phyloP scores from a whole-genome alignment of 164 flowering plant species.

The Vitis rotundifolia region DNA sequence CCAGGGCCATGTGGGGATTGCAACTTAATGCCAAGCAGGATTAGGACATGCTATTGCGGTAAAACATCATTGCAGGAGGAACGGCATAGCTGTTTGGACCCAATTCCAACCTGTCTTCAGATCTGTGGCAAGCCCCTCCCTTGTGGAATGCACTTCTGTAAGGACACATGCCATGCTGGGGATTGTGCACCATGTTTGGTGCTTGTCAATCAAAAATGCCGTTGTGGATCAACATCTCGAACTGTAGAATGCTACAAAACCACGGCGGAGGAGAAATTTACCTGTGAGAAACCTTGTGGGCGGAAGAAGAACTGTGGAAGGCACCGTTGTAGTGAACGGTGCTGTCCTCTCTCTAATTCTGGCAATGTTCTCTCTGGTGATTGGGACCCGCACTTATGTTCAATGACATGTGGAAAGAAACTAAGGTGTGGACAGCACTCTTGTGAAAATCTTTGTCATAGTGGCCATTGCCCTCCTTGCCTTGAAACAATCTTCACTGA shows the following conservation, averaged over 20 bases:
- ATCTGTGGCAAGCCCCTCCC: conserved; percentile 66
- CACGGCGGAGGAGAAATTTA: conserved; percentile 38
- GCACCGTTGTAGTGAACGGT: conserved; percentile 92
- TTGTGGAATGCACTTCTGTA: conserved; percentile 70
- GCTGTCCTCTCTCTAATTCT: conserved; percentile 75
- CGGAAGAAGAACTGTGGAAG: conserved; percentile 93
- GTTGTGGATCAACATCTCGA: conserved; percentile 78
- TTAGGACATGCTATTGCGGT: conserved; percentile 81
- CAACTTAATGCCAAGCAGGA: conserved; percentile 57
- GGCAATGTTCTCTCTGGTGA: conserved; percentile 29
- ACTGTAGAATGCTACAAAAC: conserved; percentile 74
- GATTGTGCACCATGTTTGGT: conserved; percentile 69
- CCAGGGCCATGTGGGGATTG: conserved; percentile 93
- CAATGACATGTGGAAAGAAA: conserved; percentile 89
- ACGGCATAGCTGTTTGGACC: conserved; percentile 79
- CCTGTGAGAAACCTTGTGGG: conserved; percentile 85
- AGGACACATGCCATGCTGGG: conserved; percentile 73
- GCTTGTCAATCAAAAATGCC: conserved; percentile 73
- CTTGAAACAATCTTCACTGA: conserved; percentile 89
- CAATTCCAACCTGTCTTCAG: conserved; percentile 71
- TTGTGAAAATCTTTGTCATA: conserved; percentile 81
- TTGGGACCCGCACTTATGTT: conserved; percentile 90
- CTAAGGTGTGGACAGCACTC: conserved; percentile 94
- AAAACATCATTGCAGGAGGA: conserved; percentile 57
- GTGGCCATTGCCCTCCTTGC: conserved; percentile 97